Percentiles rank a stretch among this genome's conserved stretches.
Conservation (phyloP, 2,329 filamentous ascomycete genomes). For the Seiridium cupressi region DNA sequence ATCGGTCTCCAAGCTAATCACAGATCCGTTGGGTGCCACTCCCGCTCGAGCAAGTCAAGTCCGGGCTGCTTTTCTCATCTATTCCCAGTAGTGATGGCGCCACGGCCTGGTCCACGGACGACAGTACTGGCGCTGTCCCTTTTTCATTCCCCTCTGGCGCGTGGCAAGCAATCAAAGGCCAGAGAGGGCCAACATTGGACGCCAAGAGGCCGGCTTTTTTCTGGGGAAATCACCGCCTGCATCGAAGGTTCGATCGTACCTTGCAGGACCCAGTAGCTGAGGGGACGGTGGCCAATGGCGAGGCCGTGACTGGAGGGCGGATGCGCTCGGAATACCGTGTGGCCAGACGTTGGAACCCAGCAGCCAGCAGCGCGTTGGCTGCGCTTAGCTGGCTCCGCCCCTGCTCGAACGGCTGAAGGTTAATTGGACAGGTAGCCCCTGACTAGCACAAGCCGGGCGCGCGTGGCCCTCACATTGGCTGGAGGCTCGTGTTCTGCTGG, state of each 20-base stretch:
- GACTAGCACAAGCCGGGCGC: neutral
- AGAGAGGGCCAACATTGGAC: neutral
- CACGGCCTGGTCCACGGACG: neutral
- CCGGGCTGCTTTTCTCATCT: too few species aligned
- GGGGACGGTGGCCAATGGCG: neutral
- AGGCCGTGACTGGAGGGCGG: neutral
- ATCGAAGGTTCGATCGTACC: neutral
- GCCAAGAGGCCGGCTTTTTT: neutral
- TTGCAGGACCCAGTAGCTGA: neutral
- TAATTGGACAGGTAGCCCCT: slow-evolving; percentile 1
- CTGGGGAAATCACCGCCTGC: neutral
- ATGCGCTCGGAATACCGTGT: neutral
- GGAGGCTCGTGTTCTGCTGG: neutral
- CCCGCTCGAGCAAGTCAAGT: neutral
- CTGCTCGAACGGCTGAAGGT: slow-evolving; percentile 1
- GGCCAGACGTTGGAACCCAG: neutral
- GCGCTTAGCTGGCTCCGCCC: neutral
- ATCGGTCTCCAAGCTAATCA: neutral
- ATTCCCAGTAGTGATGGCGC: too few species aligned
- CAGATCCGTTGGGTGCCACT: neutral
- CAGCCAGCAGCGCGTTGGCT: neutral
- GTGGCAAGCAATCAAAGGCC: neutral
- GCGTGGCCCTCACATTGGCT: neutral
- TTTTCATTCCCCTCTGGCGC: too few species aligned
- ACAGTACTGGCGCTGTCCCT: neutral